Conservation (phyloP, 306 rosid species). For the Boehmeria nivea region DNA sequence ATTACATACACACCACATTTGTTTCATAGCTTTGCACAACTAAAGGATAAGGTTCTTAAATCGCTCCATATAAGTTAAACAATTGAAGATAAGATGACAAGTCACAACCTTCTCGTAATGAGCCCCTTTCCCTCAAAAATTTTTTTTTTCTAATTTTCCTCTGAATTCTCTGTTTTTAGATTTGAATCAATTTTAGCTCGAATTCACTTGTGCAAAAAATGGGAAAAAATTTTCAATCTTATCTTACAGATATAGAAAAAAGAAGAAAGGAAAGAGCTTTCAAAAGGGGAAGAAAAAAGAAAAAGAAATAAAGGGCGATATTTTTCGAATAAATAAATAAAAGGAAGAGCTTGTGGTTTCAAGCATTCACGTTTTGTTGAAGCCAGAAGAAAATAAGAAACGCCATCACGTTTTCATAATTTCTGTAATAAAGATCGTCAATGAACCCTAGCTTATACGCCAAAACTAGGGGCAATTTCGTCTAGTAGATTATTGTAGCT, state of each 20-base stretch:
- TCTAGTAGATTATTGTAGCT: constrained; percentile 6
- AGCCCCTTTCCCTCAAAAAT: neutral
- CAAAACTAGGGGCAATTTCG: constrained; percentile 13
- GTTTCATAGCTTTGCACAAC: neutral
- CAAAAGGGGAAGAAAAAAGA: neutral
- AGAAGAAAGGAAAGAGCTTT: neutral
- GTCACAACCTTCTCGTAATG: neutral
- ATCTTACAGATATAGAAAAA: too few relatives aligned
- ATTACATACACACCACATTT: constrained; percentile 4
- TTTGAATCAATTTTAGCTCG: too few relatives aligned
- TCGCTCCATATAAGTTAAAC: neutral
- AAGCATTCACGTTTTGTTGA: neutral
- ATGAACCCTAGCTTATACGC: neutral
- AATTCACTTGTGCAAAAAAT: neutral
- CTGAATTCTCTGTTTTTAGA: neutral
- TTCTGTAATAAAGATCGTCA: too few relatives aligned
- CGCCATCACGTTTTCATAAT: neutral
- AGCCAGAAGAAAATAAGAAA: neutral
- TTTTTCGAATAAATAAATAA: too few relatives aligned
- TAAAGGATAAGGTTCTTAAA: constrained; percentile 6
- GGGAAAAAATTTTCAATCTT: neutral
- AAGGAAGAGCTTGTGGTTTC: neutral
- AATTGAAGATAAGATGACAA: constrained; percentile 7
- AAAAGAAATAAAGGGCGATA: neutral
- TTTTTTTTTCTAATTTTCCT: neutral